A percentile compares a stretch with the other conserved stretches of the same genome.
phyloP scores from a whole-genome alignment of 139 green algal species.

The Pleodorina starrii region DNA sequence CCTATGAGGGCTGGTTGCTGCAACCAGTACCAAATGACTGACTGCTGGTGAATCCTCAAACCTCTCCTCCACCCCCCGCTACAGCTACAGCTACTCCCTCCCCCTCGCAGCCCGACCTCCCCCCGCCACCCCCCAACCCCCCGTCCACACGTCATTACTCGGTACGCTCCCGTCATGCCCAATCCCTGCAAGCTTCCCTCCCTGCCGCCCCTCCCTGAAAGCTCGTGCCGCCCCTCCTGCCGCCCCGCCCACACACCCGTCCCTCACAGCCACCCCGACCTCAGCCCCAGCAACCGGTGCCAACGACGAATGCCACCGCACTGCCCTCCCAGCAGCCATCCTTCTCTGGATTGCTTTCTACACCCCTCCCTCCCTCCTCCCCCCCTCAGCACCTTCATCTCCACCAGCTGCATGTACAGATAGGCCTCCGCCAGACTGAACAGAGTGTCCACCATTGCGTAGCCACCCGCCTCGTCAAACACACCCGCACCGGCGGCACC shows the following conservation, averaged over 20 bases:
- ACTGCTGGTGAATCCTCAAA: no score
- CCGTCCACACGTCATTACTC: background rate
- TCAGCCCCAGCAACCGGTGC: no score
- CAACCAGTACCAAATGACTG: no score
- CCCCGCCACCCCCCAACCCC: background rate
- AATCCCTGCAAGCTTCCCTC: no score
- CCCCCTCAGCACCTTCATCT: constrained; percentile 78
- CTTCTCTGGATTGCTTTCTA: background rate
- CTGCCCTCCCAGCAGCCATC: no score
- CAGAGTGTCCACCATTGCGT: constrained; percentile 95
- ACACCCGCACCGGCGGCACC: constrained; percentile 27
- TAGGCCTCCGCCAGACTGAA: constrained; percentile 96
- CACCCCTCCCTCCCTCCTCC: background rate
- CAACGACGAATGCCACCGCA: no score
- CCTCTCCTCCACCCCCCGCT: no score
- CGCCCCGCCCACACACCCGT: background rate
- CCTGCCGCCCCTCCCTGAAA: background rate
- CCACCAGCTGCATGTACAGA: constrained; percentile 93
- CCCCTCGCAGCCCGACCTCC: background rate
- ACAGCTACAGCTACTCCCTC: no score
- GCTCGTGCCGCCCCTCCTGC: background rate
- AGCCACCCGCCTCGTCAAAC: constrained; percentile 85
- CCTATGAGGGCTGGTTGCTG: no score
- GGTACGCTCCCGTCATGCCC: no score
- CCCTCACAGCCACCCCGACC: no score